A percentile compares a stretch with the other conserved stretches of the same genome.
phyloP scores from a whole-genome alignment of 2,329 filamentous ascomycete genomes.

The Ceratocystis variospora region DNA sequence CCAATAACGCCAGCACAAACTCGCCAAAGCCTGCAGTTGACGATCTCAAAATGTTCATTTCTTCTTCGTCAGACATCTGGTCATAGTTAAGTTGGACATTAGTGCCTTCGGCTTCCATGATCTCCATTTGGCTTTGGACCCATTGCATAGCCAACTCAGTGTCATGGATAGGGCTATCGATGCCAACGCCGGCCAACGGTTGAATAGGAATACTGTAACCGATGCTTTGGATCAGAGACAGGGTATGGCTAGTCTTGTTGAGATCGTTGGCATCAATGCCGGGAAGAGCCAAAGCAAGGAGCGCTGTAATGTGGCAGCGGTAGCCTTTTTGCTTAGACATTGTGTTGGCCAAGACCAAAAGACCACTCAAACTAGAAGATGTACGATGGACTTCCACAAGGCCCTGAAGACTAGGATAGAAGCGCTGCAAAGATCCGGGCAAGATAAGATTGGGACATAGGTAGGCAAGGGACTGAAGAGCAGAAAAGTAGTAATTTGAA shows the following conservation, averaged over 20 bases:
- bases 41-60: slow-evolving; percentile 76
- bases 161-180: slow-evolving; percentile 53
- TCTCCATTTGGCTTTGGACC: slow-evolving; percentile 87
- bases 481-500: slow-evolving; percentile 81
- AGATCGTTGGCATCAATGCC: slow-evolving; percentile 97
- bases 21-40: slow-evolving; percentile 90
- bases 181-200: slow-evolving; percentile 51
- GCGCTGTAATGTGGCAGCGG: slow-evolving; percentile 83
- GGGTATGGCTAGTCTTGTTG: slow-evolving; percentile 86
- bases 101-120: slow-evolving; percentile 79
- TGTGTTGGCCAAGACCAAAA: slow-evolving; percentile 82
- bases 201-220: slow-evolving; percentile 92
- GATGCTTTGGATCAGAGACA: slow-evolving; percentile 90
- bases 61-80: slow-evolving; percentile 72
- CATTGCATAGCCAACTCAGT: slow-evolving; percentile 74
- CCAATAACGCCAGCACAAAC: slow-evolving; percentile 79
- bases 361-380: slow-evolving; percentile 76
- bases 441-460: slow-evolving; percentile 84
- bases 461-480: slow-evolving; percentile 77
- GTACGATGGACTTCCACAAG: slow-evolving; percentile 94
- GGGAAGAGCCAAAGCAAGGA: slow-evolving; percentile 82
- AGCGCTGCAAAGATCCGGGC: slow-evolving; percentile 83
- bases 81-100: slow-evolving; percentile 76
- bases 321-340: slow-evolving; percentile 94
- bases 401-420: slow-evolving; percentile 93